These are phyloP conservation scores for Boletus rufocinnamomeus DNA, from an alignment of 768 basidiomycete genomes.

Conservation along the genomic window DNA sequence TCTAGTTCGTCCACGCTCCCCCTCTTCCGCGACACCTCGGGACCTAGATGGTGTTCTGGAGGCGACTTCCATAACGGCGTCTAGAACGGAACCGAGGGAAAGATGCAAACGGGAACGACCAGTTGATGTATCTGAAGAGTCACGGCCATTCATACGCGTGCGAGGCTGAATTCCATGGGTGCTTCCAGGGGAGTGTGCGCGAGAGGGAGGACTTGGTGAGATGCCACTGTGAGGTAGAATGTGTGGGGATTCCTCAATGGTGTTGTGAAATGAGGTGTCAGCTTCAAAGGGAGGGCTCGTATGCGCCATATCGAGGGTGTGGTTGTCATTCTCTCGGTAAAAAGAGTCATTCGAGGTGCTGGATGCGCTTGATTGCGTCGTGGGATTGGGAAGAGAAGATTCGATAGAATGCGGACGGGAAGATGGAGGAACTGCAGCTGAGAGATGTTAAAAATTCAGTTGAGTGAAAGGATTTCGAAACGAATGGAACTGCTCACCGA, in stretches of 20 bases:
- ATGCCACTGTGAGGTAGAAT: no score
- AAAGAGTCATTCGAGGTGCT: slow-evolving; percentile 7
- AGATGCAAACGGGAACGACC: slow-evolving; percentile 21
- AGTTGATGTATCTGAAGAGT: neutral
- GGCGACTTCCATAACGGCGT: slow-evolving; percentile 21
- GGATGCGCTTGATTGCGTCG: slow-evolving; percentile 7
- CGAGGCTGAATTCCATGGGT: neutral
- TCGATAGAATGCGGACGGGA: neutral
- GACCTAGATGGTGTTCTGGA: slow-evolving; percentile 18
- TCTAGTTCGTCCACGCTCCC: slow-evolving; percentile 26
- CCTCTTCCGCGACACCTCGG: slow-evolving; percentile 38
- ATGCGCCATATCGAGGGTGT: neutral
- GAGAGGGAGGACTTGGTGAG: neutral
- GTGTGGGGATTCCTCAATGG: slow-evolving; percentile 27
- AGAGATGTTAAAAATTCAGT: neutral
- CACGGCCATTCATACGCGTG: neutral
- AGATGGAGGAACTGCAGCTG: neutral
- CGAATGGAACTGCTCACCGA: neutral
- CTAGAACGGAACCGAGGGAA: slow-evolving; percentile 21
- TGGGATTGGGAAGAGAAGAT: neutral
- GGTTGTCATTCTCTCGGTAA: slow-evolving; percentile 1
- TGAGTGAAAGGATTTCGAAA: neutral
- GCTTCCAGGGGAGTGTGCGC: slow-evolving; percentile 6
- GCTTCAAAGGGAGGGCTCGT: neutral
- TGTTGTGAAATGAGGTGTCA: slow-evolving; percentile 33